Conservation (phyloP, 225 moss, liverwort and hornwort genomes). For the Asterella californica region DNA sequence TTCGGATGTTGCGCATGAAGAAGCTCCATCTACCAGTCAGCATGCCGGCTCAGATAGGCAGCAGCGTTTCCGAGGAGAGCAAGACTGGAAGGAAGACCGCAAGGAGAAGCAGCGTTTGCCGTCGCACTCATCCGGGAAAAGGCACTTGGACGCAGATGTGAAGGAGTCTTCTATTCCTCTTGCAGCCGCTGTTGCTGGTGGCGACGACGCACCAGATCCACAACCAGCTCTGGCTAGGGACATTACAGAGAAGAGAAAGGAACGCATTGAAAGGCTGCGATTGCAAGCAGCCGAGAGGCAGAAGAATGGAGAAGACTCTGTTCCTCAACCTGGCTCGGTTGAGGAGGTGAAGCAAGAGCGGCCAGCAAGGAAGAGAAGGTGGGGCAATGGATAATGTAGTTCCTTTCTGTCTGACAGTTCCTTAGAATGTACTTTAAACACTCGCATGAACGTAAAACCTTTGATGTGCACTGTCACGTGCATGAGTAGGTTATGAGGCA, state of each 20-base stretch:
- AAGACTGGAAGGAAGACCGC: slow-evolving; percentile 51
- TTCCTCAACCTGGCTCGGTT: slow-evolving; percentile 56
- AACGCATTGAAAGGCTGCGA: slow-evolving; percentile 72
- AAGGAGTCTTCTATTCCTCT: slow-evolving; percentile 45
- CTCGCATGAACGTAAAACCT: background rate
- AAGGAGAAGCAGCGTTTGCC: slow-evolving; percentile 59
- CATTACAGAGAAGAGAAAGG: slow-evolving; percentile 72
- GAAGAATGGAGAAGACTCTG: slow-evolving; percentile 44
- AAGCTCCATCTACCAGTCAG: slow-evolving; percentile 49
- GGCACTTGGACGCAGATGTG: slow-evolving; percentile 45
- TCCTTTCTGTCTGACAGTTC: background rate
- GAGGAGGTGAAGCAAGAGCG: slow-evolving; percentile 97
- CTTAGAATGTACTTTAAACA: slow-evolving; percentile 9
- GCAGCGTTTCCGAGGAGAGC: slow-evolving; percentile 40
- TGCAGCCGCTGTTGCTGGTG: slow-evolving; percentile 34
- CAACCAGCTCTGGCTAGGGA: slow-evolving; percentile 52
- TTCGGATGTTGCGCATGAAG: slow-evolving; percentile 42
- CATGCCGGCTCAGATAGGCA: slow-evolving; percentile 45
- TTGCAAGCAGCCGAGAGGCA: slow-evolving; percentile 63
- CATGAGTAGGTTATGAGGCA: slow-evolving; percentile 6
- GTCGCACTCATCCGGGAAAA: slow-evolving; percentile 42
- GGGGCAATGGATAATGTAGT: slow-evolving; percentile 71
- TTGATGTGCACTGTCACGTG: slow-evolving; percentile 8
- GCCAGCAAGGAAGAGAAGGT: slow-evolving; percentile 92
- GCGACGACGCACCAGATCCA: slow-evolving; percentile 38